Evolutionary conservation across 176 grass and related monocot species (phyloP).

Genomic region (Elymus sibiricus): DNA sequence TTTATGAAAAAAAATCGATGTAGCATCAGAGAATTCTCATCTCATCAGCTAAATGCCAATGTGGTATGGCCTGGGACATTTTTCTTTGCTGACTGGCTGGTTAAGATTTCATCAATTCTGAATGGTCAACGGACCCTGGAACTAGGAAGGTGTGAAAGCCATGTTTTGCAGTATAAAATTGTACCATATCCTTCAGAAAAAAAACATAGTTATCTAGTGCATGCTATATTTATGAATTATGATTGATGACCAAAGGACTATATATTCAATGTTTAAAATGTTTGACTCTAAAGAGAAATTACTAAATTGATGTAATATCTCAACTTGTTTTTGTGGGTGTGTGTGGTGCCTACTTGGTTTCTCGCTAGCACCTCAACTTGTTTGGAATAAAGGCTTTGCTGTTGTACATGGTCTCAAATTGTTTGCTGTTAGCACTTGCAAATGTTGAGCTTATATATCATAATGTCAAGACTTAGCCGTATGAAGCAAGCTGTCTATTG

Average conservation of each 20-base stretch:
- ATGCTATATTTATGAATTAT: background rate
- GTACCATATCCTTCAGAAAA: background rate
- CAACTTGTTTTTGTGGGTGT: background rate
- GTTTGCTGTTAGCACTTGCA: background rate
- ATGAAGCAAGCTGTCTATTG: background rate
- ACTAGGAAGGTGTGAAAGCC: conserved; percentile 66
- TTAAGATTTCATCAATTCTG: conserved; percentile 53
- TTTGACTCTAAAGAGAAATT: background rate
- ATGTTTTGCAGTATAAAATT: background rate
- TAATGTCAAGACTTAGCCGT: background rate
- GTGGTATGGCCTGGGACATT: conserved; percentile 83
- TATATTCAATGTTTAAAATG: background rate
- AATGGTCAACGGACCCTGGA: conserved; percentile 49
- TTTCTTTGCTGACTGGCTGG: conserved; percentile 69
- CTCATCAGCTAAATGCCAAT: conserved; percentile 88
- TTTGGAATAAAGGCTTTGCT: background rate
- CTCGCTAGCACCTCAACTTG: background rate
- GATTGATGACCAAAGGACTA: background rate
- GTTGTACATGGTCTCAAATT: background rate
- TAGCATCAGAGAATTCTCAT: conserved; percentile 79
- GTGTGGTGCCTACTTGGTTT: background rate
- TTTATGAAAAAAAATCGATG: too few relatives aligned
- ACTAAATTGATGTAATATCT: background rate
- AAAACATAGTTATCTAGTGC: background rate
- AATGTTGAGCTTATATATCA: background rate